These are phyloP conservation scores for Solanum corneliomulleri DNA, from an alignment of 257 asterid species.

Conservation along the genomic window DNA sequence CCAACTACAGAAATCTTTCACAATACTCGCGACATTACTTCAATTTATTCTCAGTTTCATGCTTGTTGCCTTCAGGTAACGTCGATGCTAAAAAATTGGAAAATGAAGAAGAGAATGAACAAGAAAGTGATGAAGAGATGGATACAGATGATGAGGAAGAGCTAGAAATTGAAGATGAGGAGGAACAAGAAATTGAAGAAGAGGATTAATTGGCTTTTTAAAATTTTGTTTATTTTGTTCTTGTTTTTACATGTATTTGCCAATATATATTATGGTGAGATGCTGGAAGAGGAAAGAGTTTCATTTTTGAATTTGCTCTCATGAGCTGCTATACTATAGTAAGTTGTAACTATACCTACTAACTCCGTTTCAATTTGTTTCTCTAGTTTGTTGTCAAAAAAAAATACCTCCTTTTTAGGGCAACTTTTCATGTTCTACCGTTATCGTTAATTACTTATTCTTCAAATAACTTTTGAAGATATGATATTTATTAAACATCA, in stretches of 20 bases:
- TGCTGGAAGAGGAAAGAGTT: background rate
- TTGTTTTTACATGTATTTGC: background rate
- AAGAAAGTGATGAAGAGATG: background rate
- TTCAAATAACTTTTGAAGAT: background rate
- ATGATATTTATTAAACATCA: too few species aligned
- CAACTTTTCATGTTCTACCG: too few species aligned
- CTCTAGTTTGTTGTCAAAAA: too few species aligned
- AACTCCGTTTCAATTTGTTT: background rate
- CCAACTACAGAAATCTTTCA: background rate
- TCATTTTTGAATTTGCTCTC: background rate
- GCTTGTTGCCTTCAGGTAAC: conserved; percentile 4
- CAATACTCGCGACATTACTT: background rate
- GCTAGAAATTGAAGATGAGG: background rate
- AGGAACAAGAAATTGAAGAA: background rate
- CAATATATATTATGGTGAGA: background rate
- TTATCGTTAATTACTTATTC: too few species aligned
- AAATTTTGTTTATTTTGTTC: background rate
- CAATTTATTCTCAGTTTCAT: background rate
- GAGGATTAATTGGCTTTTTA: background rate
- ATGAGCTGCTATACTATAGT: background rate
- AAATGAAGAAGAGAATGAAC: background rate
- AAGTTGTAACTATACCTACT: background rate
- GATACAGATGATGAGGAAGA: conserved; percentile 1
- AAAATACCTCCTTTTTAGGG: too few species aligned
- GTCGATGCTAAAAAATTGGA: background rate